A percentile compares a stretch with the other conserved stretches of the same genome.
Conservation (phyloP, 108 stramenopile species). For the Cyclotella kingstonii region DNA sequence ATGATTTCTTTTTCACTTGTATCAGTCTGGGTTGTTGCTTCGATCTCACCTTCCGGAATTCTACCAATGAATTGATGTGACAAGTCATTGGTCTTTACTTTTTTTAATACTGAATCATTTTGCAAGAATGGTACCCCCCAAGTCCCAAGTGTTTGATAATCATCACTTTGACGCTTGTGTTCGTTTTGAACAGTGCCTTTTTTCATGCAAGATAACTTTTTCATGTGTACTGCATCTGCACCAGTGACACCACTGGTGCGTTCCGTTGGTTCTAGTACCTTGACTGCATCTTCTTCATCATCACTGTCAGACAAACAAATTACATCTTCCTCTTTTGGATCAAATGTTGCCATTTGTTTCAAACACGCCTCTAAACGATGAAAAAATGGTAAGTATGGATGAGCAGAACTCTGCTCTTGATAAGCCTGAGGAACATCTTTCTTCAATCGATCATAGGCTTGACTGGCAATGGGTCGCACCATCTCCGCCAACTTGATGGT, state of each 20-base stretch:
- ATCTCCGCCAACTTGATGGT: conserved; percentile 62
- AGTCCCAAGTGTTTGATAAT: too few species aligned
- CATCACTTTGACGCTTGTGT: too few species aligned
- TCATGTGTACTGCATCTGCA: neutral
- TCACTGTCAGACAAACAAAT: conserved; percentile 77
- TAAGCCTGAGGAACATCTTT: conserved; percentile 82
- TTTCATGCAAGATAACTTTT: too few species aligned
- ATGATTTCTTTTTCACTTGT: conserved; percentile 25
- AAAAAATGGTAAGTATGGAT: conserved; percentile 89
- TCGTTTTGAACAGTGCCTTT: too few species aligned
- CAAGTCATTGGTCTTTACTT: neutral
- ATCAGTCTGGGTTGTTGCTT: conserved; percentile 4
- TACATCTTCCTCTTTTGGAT: conserved; percentile 85
- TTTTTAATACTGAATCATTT: too few species aligned
- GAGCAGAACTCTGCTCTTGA: conserved; percentile 79
- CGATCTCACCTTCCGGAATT: neutral
- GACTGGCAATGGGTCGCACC: conserved; percentile 64
- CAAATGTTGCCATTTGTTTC: conserved; percentile 77
- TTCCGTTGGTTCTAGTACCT: too few species aligned
- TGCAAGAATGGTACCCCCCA: too few species aligned
- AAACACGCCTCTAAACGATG: conserved; percentile 78
- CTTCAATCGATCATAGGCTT: conserved; percentile 60
- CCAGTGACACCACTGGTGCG: conserved; percentile 12
- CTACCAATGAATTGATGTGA: too few species aligned
- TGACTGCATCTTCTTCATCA: conserved; percentile 34